Percentiles rank a stretch among this genome's conserved stretches.
Evolutionary conservation across 1,284 basidiomycete genomes (phyloP).

Genomic region (Exobasidium rhododendri): DNA sequence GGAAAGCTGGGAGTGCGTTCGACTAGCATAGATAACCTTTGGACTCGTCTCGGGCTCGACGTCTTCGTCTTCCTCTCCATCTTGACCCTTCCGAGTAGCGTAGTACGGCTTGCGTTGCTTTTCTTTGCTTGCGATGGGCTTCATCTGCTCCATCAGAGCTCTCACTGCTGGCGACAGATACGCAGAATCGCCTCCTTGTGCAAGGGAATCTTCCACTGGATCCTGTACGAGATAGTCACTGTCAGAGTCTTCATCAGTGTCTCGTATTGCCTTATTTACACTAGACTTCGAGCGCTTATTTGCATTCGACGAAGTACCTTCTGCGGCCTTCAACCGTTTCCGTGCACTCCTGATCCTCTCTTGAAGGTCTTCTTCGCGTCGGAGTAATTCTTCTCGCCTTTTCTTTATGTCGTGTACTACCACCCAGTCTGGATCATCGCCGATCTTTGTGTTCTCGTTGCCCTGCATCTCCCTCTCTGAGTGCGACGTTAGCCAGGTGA

Average conservation of each 20-base stretch:
- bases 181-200: slow-evolving; percentile 43
- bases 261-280: slow-evolving; percentile 17
- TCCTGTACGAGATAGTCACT: background rate
- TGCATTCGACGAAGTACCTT: background rate
- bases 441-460: slow-evolving; percentile 12
- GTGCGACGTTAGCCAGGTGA: slow-evolving; percentile 54
- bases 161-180: slow-evolving; percentile 71
- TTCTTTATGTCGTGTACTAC: slow-evolving; percentile 53
- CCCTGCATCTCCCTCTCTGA: slow-evolving; percentile 27
- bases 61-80: slow-evolving; percentile 41
- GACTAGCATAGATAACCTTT: slow-evolving; percentile 80
- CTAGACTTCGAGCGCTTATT: slow-evolving; percentile 8
- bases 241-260: slow-evolving; percentile 5
- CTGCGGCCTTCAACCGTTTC: background rate
- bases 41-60: slow-evolving; percentile 52
- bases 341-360: slow-evolving; percentile 34
- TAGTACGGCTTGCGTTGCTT: background rate
- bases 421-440: slow-evolving; percentile 57
- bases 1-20: slow-evolving; percentile 90
- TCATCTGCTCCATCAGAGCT: slow-evolving; percentile 66
- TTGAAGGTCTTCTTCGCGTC: slow-evolving; percentile 51
- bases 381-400: slow-evolving; percentile 36
- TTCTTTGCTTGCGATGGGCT: slow-evolving; percentile 33
- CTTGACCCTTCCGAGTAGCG: slow-evolving; percentile 8
- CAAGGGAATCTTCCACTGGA: background rate